Base-by-base conservation (phyloP, 2,329 filamentous ascomycete genomes). In the Sarocladiaceae sp. region DNA sequence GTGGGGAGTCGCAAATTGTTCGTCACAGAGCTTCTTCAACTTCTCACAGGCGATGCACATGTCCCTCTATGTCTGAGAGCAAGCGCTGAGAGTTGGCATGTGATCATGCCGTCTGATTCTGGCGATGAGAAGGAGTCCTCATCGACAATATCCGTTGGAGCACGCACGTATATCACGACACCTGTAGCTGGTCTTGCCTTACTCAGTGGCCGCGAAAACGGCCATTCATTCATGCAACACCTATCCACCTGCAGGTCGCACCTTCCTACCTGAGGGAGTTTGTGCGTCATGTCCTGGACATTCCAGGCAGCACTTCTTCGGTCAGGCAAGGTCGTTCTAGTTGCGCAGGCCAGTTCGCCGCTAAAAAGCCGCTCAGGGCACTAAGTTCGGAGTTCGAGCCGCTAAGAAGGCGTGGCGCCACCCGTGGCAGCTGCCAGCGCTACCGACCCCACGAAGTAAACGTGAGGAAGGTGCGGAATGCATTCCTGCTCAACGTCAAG, bases 251-350 rank as follows among this genome's bases (percentile, higher is more conserved):
- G 22, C 23, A n/a, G 40, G 28, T 26, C 23, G 40, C 40, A 44
- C 40, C 40, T 44, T 44, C 40, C 40, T 44, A 11, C 40, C 40
- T 44, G 22, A 44, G 40, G 40, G 40, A 23, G 40, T 26, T 40
- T 26, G 8, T 44, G 40, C 40, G 40, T 44, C 40, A 44, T 44
- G 12, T 15, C 22, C 12, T 26, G 4, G 10, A 44, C 4, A 20
- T 23, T 44, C 40, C 20, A 44, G 40, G 40, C 40, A 44, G 40
- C 40, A 44, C 40, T 44, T 28, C n/a, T n/a, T n/a, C n/a, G n/a
- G n/a, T n/a, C n/a, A n/a, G n/a, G n/a, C n/a, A 23, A 44, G 35
- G 12, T 44, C 7, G 11, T 22, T 40, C 18, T 40, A 22, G 37
- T 40, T 23, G 6, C 40, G 17, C 23, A 15, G 40, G 15, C 20